Conservation (phyloP, 768 basidiomycete species). For the Stropharia rugosoannulata region DNA sequence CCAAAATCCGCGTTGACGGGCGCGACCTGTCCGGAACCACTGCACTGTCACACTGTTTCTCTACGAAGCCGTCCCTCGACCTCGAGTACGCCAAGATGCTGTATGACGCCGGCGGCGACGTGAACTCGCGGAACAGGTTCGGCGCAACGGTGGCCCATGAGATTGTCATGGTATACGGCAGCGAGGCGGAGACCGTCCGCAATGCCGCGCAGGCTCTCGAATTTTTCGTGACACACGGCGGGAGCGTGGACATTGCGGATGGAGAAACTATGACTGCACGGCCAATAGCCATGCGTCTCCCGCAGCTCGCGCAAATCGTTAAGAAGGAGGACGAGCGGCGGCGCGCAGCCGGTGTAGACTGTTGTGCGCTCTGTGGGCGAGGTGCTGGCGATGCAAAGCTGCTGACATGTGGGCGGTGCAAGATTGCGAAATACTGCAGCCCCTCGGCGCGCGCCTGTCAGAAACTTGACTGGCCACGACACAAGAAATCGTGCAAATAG, state of each 20-base stretch:
- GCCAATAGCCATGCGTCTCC: conserved; percentile 2
- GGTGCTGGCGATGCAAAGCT: conserved; percentile 20
- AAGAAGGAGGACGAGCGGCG: conserved; percentile 32
- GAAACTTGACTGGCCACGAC: conserved; percentile 37
- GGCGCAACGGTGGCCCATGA: conserved; percentile 40
- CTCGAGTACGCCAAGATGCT: conserved; percentile 41
- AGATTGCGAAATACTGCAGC: conserved; percentile 32
- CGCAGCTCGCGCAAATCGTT: conserved; percentile 18
- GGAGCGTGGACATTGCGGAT: conserved; percentile 39
- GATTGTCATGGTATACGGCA: conserved; percentile 29
- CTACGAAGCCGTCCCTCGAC: conserved; percentile 40
- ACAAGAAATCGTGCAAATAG: conserved; percentile 26
- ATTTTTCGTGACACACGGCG: conserved; percentile 43
- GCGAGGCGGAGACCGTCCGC: conserved; percentile 17
- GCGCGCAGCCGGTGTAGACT: conserved; percentile 5
- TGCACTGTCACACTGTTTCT: conserved; percentile 38
- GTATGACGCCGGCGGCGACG: conserved; percentile 39
- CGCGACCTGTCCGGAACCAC: conserved; percentile 39
- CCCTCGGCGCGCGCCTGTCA: conserved; percentile 31
- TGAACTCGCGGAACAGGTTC: conserved; percentile 39
- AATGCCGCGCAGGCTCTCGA: conserved; percentile 26
- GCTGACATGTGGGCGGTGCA: conserved; percentile 33
- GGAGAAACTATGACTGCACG: conserved; percentile 34
- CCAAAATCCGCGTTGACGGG: conserved; percentile 35
- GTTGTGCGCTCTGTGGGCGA: conserved; percentile 35